These are phyloP conservation scores for Phenoliferia sp. DNA, from an alignment of 1,284 basidiomycete genomes.

Conservation along the genomic window DNA sequence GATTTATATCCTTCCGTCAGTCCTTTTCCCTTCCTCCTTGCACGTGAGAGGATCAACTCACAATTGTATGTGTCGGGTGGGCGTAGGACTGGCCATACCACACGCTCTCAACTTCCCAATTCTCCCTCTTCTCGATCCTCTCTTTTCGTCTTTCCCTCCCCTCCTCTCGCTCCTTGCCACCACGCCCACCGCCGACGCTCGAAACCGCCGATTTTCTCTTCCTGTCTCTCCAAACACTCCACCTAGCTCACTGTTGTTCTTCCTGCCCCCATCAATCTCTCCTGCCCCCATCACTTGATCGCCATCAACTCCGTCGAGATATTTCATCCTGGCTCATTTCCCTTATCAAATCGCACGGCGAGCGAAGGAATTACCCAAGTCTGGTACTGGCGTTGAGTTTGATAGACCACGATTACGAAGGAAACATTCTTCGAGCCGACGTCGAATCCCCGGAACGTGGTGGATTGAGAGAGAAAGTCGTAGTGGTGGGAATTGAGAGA, in stretches of 20 bases:
- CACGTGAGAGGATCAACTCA: background rate
- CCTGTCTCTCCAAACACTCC: background rate
- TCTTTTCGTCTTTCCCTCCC: background rate
- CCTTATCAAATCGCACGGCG: background rate
- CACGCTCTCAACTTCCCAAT: background rate
- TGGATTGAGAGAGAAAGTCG: background rate
- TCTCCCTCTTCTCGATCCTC: background rate
- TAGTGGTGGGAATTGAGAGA: background rate
- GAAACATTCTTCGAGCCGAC: background rate
- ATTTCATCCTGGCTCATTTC: background rate
- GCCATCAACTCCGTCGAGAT: background rate
- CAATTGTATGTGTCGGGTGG: too few relatives aligned
- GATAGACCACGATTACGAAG: conserved; percentile 2
- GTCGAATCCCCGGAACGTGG: too few relatives aligned
- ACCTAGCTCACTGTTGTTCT: background rate
- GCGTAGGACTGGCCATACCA: background rate
- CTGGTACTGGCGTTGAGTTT: background rate
- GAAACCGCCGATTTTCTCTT: background rate
- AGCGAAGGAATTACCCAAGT: background rate
- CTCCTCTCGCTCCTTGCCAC: background rate
- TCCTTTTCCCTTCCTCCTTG: background rate
- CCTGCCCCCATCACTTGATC: background rate
- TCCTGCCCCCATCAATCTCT: background rate
- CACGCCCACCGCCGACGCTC: background rate
- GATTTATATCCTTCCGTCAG: background rate